These are phyloP conservation scores for Limonium bicolor DNA, from an alignment of 148 eudicot species.

Conservation along the genomic window DNA sequence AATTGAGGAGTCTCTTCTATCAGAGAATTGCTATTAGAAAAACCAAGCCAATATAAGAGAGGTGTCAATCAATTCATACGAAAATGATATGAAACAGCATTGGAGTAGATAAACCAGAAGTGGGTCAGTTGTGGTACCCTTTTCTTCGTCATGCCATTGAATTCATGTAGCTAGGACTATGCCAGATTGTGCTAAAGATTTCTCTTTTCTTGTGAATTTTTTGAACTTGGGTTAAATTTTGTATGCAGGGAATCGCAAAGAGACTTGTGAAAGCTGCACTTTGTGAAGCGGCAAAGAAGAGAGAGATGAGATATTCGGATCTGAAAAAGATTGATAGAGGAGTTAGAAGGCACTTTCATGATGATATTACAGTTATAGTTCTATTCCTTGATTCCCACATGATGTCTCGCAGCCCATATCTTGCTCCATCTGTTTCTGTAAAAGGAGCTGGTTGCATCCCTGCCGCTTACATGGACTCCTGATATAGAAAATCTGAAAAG, in stretches of 20 bases:
- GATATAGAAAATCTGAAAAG: too few species aligned
- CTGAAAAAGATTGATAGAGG: constrained; percentile 58
- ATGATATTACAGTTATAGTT: constrained; percentile 72
- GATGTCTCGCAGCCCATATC: constrained; percentile 27
- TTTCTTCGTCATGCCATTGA: too few species aligned
- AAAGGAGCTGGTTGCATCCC: constrained; percentile 35
- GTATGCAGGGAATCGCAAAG: constrained; percentile 60
- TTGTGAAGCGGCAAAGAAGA: constrained; percentile 65
- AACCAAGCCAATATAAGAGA: too few species aligned
- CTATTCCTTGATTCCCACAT: constrained; percentile 43
- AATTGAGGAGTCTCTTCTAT: too few species aligned
- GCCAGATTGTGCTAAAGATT: not conserved
- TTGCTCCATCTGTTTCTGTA: constrained; percentile 32
- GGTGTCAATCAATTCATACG: too few species aligned
- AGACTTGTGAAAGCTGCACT: constrained; percentile 61
- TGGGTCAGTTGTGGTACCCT: too few species aligned
- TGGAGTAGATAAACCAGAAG: too few species aligned
- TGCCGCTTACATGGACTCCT: constrained; percentile 6
- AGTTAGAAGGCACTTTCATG: constrained; percentile 74
- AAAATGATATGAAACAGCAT: too few species aligned
- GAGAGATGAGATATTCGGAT: constrained; percentile 82
- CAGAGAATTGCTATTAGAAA: too few species aligned
- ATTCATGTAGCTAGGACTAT: not conserved
- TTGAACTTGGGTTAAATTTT: not conserved
- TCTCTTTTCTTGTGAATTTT: not conserved